These are phyloP conservation scores for Beauveria rudraprayagi DNA, from an alignment of 2,329 filamentous ascomycete species.

Conservation along the genomic window DNA sequence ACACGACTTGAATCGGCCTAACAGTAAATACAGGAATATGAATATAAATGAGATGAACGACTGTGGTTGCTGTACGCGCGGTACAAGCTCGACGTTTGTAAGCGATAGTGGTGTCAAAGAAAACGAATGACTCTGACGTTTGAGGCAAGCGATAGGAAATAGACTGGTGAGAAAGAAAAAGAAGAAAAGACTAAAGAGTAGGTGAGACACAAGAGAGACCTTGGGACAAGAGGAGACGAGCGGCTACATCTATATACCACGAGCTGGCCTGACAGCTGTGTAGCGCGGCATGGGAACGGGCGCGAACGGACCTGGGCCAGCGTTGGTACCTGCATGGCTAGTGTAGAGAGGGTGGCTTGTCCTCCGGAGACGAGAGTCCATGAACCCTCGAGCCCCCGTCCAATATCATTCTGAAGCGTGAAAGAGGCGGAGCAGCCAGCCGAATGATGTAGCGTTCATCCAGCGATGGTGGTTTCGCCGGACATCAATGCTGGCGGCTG, in stretches of 20 bases:
- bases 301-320: not conserved
- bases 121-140: conserved; percentile 49
- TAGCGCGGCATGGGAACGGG: not conserved
- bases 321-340: not conserved
- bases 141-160: conserved; percentile 6
- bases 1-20: not conserved
- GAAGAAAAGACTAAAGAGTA: conserved; percentile 6
- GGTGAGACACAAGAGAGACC: not conserved
- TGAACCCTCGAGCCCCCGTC: not conserved
- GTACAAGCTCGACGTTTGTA: conserved; percentile 12
- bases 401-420: conserved; percentile 11
- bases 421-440: conserved; percentile 6
- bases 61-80: not conserved
- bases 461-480: conserved; percentile 5
- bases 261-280: not conserved
- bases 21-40: conserved; percentile 13
- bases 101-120: conserved; percentile 33
- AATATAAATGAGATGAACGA: conserved; percentile 14
- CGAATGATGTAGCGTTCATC: not conserved
- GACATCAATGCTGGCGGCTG: conserved; percentile 1
- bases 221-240: not conserved
- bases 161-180: conserved; percentile 4
- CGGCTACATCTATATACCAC: conserved; percentile 11
- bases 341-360: not conserved
- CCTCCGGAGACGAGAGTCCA: not conserved